Evolutionary conservation across 2,329 filamentous ascomycete species (phyloP).

Genomic region (Coleophoma cylindrospora): DNA sequence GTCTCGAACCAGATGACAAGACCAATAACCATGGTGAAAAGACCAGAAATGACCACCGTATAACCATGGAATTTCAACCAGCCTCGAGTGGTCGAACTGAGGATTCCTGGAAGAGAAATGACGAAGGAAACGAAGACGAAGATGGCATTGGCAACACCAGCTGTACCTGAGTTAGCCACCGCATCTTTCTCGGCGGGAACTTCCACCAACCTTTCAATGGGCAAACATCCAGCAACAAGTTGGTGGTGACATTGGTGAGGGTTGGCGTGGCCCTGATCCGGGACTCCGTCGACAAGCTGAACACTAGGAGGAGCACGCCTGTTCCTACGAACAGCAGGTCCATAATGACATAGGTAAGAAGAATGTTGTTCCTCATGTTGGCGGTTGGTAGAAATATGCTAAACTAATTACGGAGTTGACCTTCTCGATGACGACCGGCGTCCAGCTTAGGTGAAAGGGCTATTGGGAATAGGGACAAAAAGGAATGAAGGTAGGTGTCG

Average conservation of each 20-base stretch:
- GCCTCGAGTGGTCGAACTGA: slow-evolving; percentile 57
- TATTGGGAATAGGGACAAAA: slow-evolving; percentile 1
- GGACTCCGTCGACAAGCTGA: slow-evolving; percentile 43
- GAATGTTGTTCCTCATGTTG: slow-evolving; percentile 43
- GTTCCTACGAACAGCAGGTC: slow-evolving; percentile 47
- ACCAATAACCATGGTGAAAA: slow-evolving; percentile 63
- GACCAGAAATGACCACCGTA: slow-evolving; percentile 52
- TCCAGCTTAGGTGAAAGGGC: slow-evolving; percentile 11
- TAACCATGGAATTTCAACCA: slow-evolving; percentile 69
- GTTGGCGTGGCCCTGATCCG: slow-evolving; percentile 35
- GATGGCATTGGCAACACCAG: slow-evolving; percentile 66
- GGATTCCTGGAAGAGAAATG: slow-evolving; percentile 65
- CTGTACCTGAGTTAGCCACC: slow-evolving; percentile 31
- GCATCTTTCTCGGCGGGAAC: background rate
- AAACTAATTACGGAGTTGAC: background rate
- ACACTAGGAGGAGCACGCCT: slow-evolving; percentile 45
- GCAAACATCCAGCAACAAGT: slow-evolving; percentile 45
- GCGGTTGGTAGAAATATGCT: background rate
- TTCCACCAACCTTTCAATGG: slow-evolving; percentile 44
- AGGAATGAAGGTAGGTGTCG: slow-evolving; percentile 3
- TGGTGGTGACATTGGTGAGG: slow-evolving; percentile 41
- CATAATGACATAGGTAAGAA: slow-evolving; percentile 42
- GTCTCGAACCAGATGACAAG: slow-evolving; percentile 70
- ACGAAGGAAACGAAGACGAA: slow-evolving; percentile 68
- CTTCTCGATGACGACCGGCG: slow-evolving; percentile 24